Evolutionary conservation across 176 grass and related monocot genomes (phyloP).

Genomic region (Avena sativa): DNA sequence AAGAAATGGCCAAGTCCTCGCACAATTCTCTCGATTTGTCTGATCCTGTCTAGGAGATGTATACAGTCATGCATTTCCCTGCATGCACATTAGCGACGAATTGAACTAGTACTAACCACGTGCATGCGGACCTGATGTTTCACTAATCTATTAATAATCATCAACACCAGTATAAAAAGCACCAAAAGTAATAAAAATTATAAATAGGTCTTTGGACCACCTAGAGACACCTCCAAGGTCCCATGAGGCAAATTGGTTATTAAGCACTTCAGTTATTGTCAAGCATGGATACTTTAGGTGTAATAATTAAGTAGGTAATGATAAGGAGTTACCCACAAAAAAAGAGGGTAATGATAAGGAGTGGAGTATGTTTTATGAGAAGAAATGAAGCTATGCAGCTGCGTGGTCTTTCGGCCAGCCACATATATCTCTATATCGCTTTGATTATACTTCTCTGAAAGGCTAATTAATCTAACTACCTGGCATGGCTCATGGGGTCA

Average conservation of each 20-base stretch:
- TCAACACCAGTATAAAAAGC: too few relatives aligned
- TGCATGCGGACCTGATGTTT: not conserved
- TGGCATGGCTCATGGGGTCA: too few relatives aligned
- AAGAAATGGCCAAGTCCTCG: not conserved
- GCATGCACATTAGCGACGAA: not conserved
- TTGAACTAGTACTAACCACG: not conserved
- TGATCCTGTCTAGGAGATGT: not conserved
- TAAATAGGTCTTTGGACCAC: too few relatives aligned
- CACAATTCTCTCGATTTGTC: not conserved
- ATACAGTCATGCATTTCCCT: not conserved
- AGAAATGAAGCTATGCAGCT: not conserved
- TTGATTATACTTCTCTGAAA: too few relatives aligned
- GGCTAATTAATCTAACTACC: too few relatives aligned
- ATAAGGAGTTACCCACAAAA: not conserved
- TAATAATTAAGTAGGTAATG: not conserved
- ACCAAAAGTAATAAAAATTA: too few relatives aligned
- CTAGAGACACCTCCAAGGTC: too few relatives aligned
- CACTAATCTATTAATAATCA: too few relatives aligned
- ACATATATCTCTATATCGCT: too few relatives aligned
- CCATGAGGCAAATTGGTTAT: too few relatives aligned
- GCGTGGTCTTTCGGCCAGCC: too few relatives aligned
- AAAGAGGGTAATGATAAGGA: too few relatives aligned
- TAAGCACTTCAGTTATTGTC: not conserved
- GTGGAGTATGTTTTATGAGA: not conserved
- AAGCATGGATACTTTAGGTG: not conserved